phyloP scores from a whole-genome alignment of 169 alveolate species.

The Plasmodium berghei region DNA sequence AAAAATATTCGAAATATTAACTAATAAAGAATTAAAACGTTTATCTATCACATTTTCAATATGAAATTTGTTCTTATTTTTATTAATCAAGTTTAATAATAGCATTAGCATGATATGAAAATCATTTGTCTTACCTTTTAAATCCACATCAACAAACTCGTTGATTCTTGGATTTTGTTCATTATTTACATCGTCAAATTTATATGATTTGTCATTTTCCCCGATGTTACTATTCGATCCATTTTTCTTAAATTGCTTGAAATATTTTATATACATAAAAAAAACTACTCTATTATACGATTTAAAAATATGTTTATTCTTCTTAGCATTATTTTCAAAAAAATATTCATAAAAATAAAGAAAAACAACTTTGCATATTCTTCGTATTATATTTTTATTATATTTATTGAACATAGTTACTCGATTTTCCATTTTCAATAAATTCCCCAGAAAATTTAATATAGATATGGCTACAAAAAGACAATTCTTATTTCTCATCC shows the following conservation, averaged over 20 bases:
- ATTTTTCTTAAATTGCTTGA: slow-evolving; percentile 22
- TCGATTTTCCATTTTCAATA: slow-evolving; percentile 19
- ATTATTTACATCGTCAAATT: neutral
- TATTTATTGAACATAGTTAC: slow-evolving; percentile 13
- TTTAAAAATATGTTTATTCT: slow-evolving; percentile 18
- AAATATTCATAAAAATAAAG: slow-evolving; percentile 70
- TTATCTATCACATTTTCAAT: slow-evolving; percentile 26
- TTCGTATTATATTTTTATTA: slow-evolving; percentile 21
- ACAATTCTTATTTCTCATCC: slow-evolving; percentile 45
- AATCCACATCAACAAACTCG: neutral
- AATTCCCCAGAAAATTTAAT: slow-evolving; percentile 32
- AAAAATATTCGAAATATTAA: slow-evolving; percentile 7
- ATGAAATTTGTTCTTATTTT: slow-evolving; percentile 18
- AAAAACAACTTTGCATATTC: slow-evolving; percentile 34
- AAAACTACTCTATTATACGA: slow-evolving; percentile 24
- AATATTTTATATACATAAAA: slow-evolving; percentile 13
- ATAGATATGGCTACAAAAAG: slow-evolving; percentile 47
- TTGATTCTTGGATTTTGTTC: neutral
- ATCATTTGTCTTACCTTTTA: neutral
- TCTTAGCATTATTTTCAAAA: slow-evolving; percentile 36
- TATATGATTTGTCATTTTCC: neutral
- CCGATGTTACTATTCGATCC: neutral
- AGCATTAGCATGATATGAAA: slow-evolving; percentile 13
- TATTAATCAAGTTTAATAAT: slow-evolving; percentile 34
- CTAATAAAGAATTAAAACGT: neutral